Conservation (phyloP, 176 grass and related monocot genomes). For the Lolium rigidum region DNA sequence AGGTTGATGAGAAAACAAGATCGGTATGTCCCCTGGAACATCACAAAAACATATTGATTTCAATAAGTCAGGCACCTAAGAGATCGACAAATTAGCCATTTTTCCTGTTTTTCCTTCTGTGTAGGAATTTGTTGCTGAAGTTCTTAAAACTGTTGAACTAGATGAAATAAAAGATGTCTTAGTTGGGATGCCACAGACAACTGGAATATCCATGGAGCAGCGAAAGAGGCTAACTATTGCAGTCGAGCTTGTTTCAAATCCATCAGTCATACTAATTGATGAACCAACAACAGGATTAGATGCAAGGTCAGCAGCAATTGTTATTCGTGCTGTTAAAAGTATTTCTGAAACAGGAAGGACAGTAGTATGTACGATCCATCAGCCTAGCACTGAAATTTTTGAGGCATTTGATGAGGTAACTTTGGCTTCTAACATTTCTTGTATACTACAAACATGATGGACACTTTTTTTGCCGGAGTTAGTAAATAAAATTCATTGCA, state of each 20-base stretch:
- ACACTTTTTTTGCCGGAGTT: not conserved
- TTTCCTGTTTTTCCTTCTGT: not conserved
- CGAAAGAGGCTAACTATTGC: conserved; percentile 5
- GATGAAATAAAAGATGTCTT: not conserved
- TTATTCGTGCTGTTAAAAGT: conserved; percentile 12
- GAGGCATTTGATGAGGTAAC: conserved; percentile 10
- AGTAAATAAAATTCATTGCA: not conserved
- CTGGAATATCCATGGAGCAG: conserved; percentile 14
- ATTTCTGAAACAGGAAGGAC: conserved; percentile 17
- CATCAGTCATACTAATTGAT: conserved; percentile 5
- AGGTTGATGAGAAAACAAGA: conserved; percentile 7
- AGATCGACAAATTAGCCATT: not conserved
- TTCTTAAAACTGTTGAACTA: conserved; percentile 13
- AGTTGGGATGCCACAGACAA: not conserved
- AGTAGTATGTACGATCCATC: not conserved
- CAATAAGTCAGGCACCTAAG: not conserved
- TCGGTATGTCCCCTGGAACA: conserved; percentile 2
- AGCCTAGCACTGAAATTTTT: not conserved
- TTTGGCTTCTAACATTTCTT: not conserved
- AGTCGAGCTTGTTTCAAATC: not conserved
- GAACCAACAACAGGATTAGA: conserved; percentile 15
- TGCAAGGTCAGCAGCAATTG: conserved; percentile 19
- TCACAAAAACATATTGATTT: not conserved
- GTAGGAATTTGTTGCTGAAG: conserved; percentile 8
- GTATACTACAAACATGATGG: not conserved